These are phyloP conservation scores for Blastomyces emzantsi DNA, from an alignment of 2,329 filamentous ascomycete species.

Conservation along the genomic window DNA sequence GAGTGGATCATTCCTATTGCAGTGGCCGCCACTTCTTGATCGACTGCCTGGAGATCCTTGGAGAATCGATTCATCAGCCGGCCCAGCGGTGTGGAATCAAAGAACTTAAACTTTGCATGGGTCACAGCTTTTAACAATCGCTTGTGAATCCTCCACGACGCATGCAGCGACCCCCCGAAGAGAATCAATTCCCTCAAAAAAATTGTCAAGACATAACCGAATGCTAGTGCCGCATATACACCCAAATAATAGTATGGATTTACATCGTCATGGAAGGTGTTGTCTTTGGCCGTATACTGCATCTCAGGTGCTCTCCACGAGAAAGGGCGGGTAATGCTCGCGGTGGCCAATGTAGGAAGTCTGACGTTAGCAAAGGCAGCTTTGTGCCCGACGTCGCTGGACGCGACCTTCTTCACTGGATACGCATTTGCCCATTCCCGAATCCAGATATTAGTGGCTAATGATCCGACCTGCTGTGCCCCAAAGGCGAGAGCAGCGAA, in stretches of 20 bases:
- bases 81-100: conserved; percentile 89
- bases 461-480: conserved; percentile 72
- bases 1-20: conserved; percentile 68
- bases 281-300: conserved; percentile 16
- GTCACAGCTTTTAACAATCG: conserved; percentile 68
- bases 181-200: conserved; percentile 76
- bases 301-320: conserved; percentile 25
- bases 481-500: conserved; percentile 65
- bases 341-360: conserved; percentile 30
- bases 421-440: conserved; percentile 93
- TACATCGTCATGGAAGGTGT: conserved; percentile 43
- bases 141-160: conserved; percentile 76
- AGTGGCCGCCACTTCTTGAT: conserved; percentile 90
- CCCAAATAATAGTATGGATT: conserved; percentile 75
- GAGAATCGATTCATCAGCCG: conserved; percentile 98
- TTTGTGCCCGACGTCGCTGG: conserved; percentile 32
- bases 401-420: conserved; percentile 37
- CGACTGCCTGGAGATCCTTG: conserved; percentile 89
- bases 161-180: conserved; percentile 83
- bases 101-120: conserved; percentile 92
- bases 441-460: conserved; percentile 92
- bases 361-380: conserved; percentile 33
- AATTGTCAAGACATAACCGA: conserved; percentile 70
- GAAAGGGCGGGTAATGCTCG: conserved; percentile 29
- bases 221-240: conserved; percentile 71